Conservation (phyloP, 2,329 filamentous ascomycete species). For the Colletotrichum eremochloae region DNA sequence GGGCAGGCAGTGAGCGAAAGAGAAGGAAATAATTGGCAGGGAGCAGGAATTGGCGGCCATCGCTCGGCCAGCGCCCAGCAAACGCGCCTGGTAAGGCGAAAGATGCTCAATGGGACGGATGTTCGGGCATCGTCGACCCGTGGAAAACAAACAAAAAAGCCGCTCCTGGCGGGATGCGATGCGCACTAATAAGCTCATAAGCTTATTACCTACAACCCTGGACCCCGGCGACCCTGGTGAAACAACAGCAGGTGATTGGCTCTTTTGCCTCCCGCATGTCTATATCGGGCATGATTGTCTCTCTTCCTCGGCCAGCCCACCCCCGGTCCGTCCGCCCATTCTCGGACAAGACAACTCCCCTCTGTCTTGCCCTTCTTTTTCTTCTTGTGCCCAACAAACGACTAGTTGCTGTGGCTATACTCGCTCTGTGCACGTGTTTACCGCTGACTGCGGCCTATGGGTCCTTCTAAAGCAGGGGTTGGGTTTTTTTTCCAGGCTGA, state of each 20-base stretch:
- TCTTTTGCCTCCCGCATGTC: neutral
- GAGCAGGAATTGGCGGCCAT: neutral
- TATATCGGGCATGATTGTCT: neutral
- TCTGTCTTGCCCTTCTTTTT: neutral
- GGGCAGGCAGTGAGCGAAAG: conserved; percentile 1
- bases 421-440: neutral
- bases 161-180: conserved; percentile 10
- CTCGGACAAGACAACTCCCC: neutral
- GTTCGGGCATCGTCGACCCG: neutral
- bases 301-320: neutral
- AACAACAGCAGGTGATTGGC: neutral
- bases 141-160: neutral
- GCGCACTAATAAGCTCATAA: conserved; percentile 16
- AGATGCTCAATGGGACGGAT: neutral
- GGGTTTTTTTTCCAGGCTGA: neutral
- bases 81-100: neutral
- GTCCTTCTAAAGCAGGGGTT: neutral
- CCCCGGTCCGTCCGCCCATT: neutral
- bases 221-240: neutral
- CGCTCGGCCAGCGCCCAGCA: neutral
- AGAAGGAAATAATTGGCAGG: too few relatives aligned
- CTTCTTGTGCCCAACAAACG: neutral
- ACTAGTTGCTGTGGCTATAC: neutral
- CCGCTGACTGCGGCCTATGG: neutral
- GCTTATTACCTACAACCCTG: conserved; percentile 2